These are phyloP conservation scores for Penicillium macrosclerotiorum DNA, from an alignment of 495 filamentous ascomycete genomes.

Conservation along the genomic window DNA sequence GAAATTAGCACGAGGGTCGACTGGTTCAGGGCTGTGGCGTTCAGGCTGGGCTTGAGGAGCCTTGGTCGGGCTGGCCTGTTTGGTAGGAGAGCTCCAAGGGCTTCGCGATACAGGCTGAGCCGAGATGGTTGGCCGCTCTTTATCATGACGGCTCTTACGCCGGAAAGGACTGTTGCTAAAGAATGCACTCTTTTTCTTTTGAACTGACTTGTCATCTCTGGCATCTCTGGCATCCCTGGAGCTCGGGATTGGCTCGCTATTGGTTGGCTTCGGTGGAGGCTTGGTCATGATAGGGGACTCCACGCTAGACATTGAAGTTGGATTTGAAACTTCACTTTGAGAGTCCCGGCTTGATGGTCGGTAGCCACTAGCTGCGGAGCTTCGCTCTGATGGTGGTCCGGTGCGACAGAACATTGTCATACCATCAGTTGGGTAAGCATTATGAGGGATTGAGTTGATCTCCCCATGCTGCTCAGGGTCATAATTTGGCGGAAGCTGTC, in stretches of 20 bases:
- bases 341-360: conserved; percentile 86
- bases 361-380: conserved; percentile 68
- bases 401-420: conserved; percentile 98
- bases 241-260: conserved; percentile 42
- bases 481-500: conserved; percentile 48
- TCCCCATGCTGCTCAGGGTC: conserved; percentile 60
- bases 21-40: conserved; percentile 74
- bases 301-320: conserved; percentile 85
- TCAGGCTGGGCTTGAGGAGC: conserved; percentile 20
- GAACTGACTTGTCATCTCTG: conserved; percentile 63
- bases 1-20: conserved; percentile 88
- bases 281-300: conserved; percentile 55
- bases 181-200: conserved; percentile 88
- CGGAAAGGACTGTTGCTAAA: conserved; percentile 96
- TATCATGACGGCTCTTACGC: conserved; percentile 84
- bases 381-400: conserved; percentile 79
- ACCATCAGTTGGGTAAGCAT: conserved; percentile 91
- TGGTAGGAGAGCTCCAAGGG: conserved; percentile 38
- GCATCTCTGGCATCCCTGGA: no score
- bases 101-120: conserved; percentile 13
- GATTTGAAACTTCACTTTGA: conserved; percentile 86
- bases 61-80: conserved; percentile 34
- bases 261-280: conserved; percentile 66
- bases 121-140: conserved; percentile 54
- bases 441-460: conserved; percentile 74